A percentile compares a stretch with the other conserved stretches of the same genome.
phyloP scores from a whole-genome alignment of 371 early-diverging fungal genomes.

The Mortierella sp. region DNA sequence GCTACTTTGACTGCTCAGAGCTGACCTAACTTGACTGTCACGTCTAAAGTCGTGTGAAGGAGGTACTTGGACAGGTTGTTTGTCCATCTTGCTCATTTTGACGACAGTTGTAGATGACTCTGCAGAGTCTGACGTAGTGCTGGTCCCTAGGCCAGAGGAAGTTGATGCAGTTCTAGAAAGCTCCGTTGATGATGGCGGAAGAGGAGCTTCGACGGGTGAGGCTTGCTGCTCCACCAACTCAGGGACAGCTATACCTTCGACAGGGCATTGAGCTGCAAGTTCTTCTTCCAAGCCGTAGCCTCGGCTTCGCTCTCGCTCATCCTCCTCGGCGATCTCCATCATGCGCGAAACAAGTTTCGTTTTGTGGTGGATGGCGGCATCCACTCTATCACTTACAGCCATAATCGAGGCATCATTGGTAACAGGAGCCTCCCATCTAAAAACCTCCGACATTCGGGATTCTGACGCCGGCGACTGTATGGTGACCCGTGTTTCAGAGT shows the following conservation, averaged over 20 bases:
- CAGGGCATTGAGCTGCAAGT: constrained; percentile 19
- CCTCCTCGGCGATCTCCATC: constrained; percentile 53
- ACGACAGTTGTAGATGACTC: constrained; percentile 46
- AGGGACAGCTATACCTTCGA: constrained; percentile 26
- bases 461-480: constrained; percentile 66
- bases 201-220: constrained; percentile 36
- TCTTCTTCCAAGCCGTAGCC: constrained; percentile 52
- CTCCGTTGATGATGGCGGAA: constrained; percentile 23
- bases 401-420: constrained; percentile 58
- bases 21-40: constrained; percentile 8
- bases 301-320: constrained; percentile 45
- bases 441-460: constrained; percentile 65
- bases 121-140: constrained; percentile 47
- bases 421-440: constrained; percentile 67
- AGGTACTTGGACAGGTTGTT: constrained; percentile 10
- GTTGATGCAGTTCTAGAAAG: constrained; percentile 44
- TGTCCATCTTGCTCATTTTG: constrained; percentile 28
- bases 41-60: constrained; percentile 6
- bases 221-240: constrained; percentile 50
- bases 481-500: constrained; percentile 23
- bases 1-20: constrained; percentile 2
- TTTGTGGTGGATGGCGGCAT: constrained; percentile 51
- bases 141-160: constrained; percentile 38
- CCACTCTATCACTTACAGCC: constrained; percentile 35
- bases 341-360: constrained; percentile 41